Conservation (phyloP, 148 eudicot species). For the Linanthus parryae region DNA sequence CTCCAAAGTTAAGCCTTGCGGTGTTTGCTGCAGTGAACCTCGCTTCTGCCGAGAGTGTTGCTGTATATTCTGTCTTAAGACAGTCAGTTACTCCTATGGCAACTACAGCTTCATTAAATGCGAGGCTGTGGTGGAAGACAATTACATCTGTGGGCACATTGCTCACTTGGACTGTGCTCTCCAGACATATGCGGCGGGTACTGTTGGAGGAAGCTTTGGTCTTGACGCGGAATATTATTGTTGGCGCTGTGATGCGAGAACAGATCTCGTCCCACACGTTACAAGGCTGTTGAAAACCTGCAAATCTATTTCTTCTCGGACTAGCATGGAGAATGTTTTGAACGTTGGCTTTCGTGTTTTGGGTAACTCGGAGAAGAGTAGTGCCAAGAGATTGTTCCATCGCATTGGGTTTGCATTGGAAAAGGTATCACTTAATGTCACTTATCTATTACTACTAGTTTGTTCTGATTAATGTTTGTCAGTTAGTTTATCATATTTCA, state of each 20-base stretch:
- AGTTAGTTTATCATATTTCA: constrained; percentile 3
- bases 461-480: constrained; percentile 11
- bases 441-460: not conserved
- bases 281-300: constrained; percentile 42
- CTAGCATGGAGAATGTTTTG: constrained; percentile 51
- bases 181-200: constrained; percentile 82
- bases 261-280: constrained; percentile 65
- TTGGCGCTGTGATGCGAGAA: constrained; percentile 78
- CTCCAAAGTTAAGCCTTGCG: too few species aligned
- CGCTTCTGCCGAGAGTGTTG: constrained; percentile 79
- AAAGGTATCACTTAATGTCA: constrained; percentile 47
- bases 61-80: constrained; percentile 70
- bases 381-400: constrained; percentile 42
- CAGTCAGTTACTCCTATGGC: constrained; percentile 33
- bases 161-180: constrained; percentile 79
- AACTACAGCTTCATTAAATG: constrained; percentile 75
- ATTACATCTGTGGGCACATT: constrained; percentile 65
- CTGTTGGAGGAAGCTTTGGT: constrained; percentile 79
- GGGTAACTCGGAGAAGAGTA: constrained; percentile 53
- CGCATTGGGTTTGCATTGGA: constrained; percentile 41
- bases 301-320: constrained; percentile 40
- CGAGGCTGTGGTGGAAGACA: constrained; percentile 34
- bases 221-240: constrained; percentile 89
- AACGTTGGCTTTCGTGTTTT: constrained; percentile 43
- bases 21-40: constrained; percentile 75